These are phyloP conservation scores for Sporothrix schenckii DNA, from an alignment of 2,329 filamentous ascomycete species.

Conservation along the genomic window DNA sequence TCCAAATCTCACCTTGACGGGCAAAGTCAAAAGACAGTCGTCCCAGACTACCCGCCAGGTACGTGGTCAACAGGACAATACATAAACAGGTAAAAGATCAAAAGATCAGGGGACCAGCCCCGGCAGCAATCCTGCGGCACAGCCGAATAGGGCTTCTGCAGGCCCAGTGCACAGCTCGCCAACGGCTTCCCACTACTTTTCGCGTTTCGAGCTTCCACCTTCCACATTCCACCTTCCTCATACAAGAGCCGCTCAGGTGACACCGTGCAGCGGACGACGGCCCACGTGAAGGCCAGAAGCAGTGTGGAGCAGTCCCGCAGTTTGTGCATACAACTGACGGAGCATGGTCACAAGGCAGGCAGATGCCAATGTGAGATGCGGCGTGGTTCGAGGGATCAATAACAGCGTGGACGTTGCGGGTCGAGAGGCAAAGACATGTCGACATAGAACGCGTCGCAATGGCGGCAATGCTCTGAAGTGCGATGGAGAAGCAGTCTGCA, in stretches of 20 bases:
- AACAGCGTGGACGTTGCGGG: neutral
- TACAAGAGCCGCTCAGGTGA: constrained; percentile 15
- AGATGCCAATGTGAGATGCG: neutral
- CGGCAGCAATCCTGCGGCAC: neutral
- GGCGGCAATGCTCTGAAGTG: neutral
- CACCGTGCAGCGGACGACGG: neutral
- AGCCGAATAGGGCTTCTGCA: neutral
- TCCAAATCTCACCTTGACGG: too few species aligned
- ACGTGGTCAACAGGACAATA: too few species aligned
- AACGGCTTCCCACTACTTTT: neutral
- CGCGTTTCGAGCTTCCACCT: too few species aligned
- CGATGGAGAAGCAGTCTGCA: neutral
- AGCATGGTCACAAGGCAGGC: too few species aligned
- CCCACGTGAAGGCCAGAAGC: neutral
- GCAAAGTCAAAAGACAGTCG: too few species aligned
- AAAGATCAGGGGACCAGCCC: constrained; percentile 4
- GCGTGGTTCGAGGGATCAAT: neutral
- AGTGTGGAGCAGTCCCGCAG: neutral
- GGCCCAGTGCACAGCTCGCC: neutral
- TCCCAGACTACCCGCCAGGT: too few species aligned
- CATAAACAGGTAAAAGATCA: neutral
- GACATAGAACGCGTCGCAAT: neutral
- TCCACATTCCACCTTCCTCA: neutral
- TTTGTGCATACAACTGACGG: too few species aligned
- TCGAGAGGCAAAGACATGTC: neutral